Evolutionary conservation across 2,329 filamentous ascomycete species (phyloP), one percentile per base, ranked within the genome.

Genomic region (Fusarium haematococcum): DNA sequence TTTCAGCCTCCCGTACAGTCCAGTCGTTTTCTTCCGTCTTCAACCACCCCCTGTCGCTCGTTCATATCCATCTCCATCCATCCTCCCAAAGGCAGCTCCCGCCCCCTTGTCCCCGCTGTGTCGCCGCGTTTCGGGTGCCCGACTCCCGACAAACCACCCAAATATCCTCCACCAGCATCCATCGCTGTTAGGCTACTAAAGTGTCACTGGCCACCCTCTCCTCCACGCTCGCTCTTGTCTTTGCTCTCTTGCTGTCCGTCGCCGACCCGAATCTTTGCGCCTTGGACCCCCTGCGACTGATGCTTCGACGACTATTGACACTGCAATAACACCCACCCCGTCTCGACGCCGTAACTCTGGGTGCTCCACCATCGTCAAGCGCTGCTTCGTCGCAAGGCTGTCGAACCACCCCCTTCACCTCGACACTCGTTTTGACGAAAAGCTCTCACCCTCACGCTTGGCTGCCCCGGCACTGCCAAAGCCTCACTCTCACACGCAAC

Each of bases 31-130:
- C 68, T 71, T 69, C 64, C 63, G 64, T 68, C 70, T 52, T 52
- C 64, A 68, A 63, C 66, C 71, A 73, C 69, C 76, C 73, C 69
- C 68, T 70, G 75, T 75, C 76, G 69, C 69, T 78, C 75, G 76
- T 71, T 76, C 71, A 70, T 73, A 71, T 62, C 61, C 67, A 56
- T 73, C 37, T 67, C n/a, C 39, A 48, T 50, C 16, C 45, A 50
- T 30, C 45, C 23, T 48, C 23, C 8, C 48, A 52, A n/a, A 52
- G 48, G 48, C 48, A 52, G 48, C 48, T 52, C 48, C 32, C 52
- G 32, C 54, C 62, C 69, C 72, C 66, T 63, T 67, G 68, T 71
- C 66, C 57, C 69, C 62, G 71, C 66, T 60, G 65, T 73, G 63
- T 65, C 69, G 68, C 72, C 64, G 74, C 66, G 68, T 71, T 67